Percentiles rank a stretch among this genome's conserved stretches.
Conservation (phyloP, 192 early-diverging fungal species). For the Backusella sp. region DNA sequence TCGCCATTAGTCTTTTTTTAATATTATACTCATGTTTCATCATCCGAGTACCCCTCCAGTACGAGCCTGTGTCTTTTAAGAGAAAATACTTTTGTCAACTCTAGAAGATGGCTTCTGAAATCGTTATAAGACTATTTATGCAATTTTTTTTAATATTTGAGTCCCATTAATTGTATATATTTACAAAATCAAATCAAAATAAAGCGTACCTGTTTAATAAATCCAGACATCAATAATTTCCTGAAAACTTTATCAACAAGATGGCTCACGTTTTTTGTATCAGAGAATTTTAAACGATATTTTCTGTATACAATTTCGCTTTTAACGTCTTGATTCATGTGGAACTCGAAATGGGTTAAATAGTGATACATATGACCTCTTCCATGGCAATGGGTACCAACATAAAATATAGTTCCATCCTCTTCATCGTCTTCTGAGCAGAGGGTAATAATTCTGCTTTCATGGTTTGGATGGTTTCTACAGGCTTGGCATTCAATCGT, state of each 20-base stretch:
- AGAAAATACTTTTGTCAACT: neutral
- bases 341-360: constrained; percentile 13
- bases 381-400: constrained; percentile 7
- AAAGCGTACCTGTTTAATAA: neutral
- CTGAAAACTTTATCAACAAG: neutral
- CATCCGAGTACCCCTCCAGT: neutral
- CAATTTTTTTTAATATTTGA: neutral
- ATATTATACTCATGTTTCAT: neutral
- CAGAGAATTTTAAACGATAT: neutral
- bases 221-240: neutral
- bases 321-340: neutral
- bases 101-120: neutral
- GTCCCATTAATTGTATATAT: neutral
- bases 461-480: neutral
- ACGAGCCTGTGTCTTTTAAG: neutral
- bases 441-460: neutral
- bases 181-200: neutral
- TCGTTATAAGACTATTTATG: neutral
- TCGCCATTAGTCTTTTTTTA: neutral
- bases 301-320: neutral
- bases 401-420: neutral
- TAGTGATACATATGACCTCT: constrained; percentile 9
- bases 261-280: neutral
- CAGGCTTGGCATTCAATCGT: neutral
- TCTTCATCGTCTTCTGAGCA: neutral